phyloP scores from a whole-genome alignment of 2,329 filamentous ascomycete genomes.

The Neonectria neomacrospora region DNA sequence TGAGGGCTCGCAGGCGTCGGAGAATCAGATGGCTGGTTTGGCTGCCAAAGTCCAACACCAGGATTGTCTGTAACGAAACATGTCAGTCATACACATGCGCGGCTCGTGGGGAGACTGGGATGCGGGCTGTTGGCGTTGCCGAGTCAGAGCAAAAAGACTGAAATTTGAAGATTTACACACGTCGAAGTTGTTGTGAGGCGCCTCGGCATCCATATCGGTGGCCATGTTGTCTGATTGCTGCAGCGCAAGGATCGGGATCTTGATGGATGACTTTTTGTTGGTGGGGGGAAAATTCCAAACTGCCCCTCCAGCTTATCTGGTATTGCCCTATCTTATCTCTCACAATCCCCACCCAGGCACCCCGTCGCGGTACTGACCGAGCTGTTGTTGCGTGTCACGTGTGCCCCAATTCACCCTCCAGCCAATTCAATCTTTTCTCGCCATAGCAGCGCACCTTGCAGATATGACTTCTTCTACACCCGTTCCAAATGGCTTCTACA shows the following conservation, averaged over 20 bases:
- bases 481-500: too few relatives aligned
- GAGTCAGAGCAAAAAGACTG: not conserved
- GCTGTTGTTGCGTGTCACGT: too few relatives aligned
- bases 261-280: not conserved
- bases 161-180: conserved; percentile 38
- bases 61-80: conserved; percentile 66
- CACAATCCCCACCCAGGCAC: too few relatives aligned
- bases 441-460: too few relatives aligned
- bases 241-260: not conserved
- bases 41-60: conserved; percentile 74
- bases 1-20: conserved; percentile 79
- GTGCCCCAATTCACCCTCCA: too few relatives aligned
- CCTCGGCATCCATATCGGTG: conserved; percentile 37
- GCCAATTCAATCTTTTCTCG: too few relatives aligned
- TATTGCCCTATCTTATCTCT: not conserved
- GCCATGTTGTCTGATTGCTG: conserved; percentile 5
- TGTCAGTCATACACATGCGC: conserved; percentile 30
- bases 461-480: too few relatives aligned
- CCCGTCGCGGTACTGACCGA: too few relatives aligned
- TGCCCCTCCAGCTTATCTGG: not conserved
- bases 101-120: not conserved
- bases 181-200: conserved; percentile 53
- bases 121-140: conserved; percentile 1
- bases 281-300: too few relatives aligned
- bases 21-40: conserved; percentile 82